Evolutionary conservation across 306 rosid species (phyloP).

Genomic region (Albizia julibrissin): DNA sequence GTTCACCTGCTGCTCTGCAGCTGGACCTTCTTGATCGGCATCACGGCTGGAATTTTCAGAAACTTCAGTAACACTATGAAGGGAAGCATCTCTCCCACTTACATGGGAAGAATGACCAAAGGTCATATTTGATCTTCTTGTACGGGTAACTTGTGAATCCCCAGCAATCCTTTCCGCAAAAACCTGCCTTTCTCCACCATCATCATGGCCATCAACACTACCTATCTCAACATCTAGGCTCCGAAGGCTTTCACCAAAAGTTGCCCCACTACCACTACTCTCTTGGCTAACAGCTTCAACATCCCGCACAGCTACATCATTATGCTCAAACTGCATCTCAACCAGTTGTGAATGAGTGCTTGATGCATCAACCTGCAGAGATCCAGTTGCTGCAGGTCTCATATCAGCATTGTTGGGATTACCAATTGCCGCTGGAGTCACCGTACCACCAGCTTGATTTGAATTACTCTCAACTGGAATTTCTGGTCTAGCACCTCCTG

Average conservation of each 20-base stretch:
- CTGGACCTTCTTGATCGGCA: conserved; percentile 85
- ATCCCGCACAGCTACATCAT: conserved; percentile 77
- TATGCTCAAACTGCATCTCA: conserved; percentile 91
- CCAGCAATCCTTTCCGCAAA: conserved; percentile 69
- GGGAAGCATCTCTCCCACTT: conserved; percentile 82
- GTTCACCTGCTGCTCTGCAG: conserved; percentile 72
- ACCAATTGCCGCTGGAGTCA: conserved; percentile 37
- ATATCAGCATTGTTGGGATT: conserved; percentile 43
- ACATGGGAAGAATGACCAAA: conserved; percentile 55
- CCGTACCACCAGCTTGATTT: conserved; percentile 46
- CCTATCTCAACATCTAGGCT: conserved; percentile 99
- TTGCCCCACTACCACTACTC: conserved; percentile 99
- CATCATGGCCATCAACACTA: conserved; percentile 98
- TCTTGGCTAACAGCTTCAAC: conserved; percentile 99
- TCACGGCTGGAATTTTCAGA: conserved; percentile 94
- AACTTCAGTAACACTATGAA: conserved; percentile 94
- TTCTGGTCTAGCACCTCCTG: conserved; percentile 59
- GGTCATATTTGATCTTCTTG: conserved; percentile 73
- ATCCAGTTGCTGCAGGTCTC: conserved; percentile 56
- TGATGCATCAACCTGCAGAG: conserved; percentile 56
- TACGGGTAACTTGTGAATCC: conserved; percentile 76
- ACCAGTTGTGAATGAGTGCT: conserved; percentile 56
- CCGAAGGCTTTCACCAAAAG: conserved; percentile 97
- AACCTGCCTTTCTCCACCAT: conserved; percentile 88
- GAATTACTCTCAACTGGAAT: conserved; percentile 56